A percentile compares a stretch with the other conserved stretches of the same genome.
These are phyloP conservation scores for Aureobasidium sp. DNA, from an alignment of 2,329 filamentous ascomycete species.

Conservation along the genomic window DNA sequence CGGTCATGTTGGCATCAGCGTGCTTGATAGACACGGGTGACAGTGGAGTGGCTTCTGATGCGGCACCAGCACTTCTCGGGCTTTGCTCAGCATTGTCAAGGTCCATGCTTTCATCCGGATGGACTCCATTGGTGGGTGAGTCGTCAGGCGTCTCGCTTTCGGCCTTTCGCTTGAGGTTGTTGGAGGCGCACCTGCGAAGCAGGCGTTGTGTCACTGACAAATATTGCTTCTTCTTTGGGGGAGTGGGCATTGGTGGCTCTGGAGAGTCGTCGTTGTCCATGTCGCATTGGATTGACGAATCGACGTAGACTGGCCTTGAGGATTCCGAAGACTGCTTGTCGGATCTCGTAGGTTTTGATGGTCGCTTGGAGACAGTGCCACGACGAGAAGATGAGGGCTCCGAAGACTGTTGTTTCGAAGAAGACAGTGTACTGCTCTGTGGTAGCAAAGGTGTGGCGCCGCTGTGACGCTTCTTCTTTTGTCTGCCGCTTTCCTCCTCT, in stretches of 20 bases:
- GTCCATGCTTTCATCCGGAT: slow-evolving; percentile 16
- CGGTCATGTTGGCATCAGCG: slow-evolving; percentile 14
- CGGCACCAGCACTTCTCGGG: neutral
- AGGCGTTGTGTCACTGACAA: slow-evolving; percentile 24
- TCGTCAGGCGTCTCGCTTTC: neutral
- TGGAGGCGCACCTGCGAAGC: slow-evolving; percentile 26
- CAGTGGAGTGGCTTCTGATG: neutral
- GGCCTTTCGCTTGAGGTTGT: slow-evolving; percentile 20
- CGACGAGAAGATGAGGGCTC: slow-evolving; percentile 8
- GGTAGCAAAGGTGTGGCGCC: slow-evolving; percentile 42
- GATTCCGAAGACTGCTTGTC: neutral
- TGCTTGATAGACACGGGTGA: neutral
- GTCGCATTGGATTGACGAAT: slow-evolving; percentile 26
- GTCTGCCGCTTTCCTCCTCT: slow-evolving; percentile 44
- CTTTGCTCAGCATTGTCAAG: slow-evolving; percentile 14
- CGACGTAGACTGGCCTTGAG: slow-evolving; percentile 24
- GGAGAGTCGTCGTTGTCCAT: slow-evolving; percentile 25
- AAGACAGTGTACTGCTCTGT: slow-evolving; percentile 20
- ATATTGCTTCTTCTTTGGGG: slow-evolving; percentile 19
- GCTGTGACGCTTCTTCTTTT: slow-evolving; percentile 46
- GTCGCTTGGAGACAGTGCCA: neutral
- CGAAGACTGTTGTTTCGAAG: slow-evolving; percentile 20
- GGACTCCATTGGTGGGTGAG: neutral
- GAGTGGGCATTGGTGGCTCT: slow-evolving; percentile 14
- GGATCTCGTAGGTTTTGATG: neutral